Evolutionary conservation across 2,329 filamentous ascomycete species (phyloP).

Genomic region (Colletotrichum eleusines): DNA sequence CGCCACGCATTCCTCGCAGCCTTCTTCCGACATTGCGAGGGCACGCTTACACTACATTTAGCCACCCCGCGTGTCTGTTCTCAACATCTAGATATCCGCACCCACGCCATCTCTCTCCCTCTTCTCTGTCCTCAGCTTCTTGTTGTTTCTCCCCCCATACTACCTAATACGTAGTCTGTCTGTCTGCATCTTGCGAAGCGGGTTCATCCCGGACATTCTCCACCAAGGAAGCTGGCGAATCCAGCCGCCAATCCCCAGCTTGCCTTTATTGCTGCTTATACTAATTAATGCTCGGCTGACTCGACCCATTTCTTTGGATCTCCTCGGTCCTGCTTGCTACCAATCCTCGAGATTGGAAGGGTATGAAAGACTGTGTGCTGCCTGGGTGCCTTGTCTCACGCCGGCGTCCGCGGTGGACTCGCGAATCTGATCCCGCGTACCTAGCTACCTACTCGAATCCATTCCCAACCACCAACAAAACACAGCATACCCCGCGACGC

Average conservation of each 20-base stretch:
- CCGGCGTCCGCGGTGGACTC: constrained; percentile 38
- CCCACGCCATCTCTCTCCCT: not conserved
- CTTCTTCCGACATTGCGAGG: not conserved
- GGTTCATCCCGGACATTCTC: constrained; percentile 21
- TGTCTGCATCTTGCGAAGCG: constrained; percentile 10
- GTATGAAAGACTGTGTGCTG: not conserved
- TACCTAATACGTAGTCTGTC: too few relatives aligned
- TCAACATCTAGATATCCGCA: not conserved
- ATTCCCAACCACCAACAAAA: constrained; percentile 36
- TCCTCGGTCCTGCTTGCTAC: not conserved
- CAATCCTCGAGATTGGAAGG: constrained; percentile 1
- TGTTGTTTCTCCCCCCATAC: not conserved
- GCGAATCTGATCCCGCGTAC: constrained; percentile 34
- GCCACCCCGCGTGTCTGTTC: too few relatives aligned
- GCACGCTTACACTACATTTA: too few relatives aligned
- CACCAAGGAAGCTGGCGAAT: constrained; percentile 31
- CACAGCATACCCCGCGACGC: constrained; percentile 14
- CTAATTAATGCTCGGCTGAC: not conserved
- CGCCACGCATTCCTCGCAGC: not conserved
- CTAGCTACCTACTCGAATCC: constrained; percentile 20
- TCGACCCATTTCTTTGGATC: not conserved
- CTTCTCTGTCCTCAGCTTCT: not conserved
- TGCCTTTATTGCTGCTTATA: not conserved
- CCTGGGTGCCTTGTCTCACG: constrained; percentile 19
- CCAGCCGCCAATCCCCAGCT: constrained; percentile 29